Conservation (phyloP, 1,139 yeast genomes). For the Geotrichum citri-aurantii region DNA sequence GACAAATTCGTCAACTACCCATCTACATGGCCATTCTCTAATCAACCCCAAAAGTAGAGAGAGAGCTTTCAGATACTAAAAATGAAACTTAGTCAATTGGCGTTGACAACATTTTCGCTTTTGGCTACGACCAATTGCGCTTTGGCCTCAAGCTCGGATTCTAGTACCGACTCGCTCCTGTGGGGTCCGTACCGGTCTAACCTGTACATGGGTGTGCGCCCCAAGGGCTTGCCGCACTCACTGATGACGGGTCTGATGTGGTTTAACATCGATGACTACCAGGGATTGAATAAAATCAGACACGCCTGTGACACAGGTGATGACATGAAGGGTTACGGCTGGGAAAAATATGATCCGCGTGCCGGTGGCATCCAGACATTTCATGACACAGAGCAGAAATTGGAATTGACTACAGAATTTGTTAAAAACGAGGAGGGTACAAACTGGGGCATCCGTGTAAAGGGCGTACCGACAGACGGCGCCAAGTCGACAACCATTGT, state of each 20-base stretch:
- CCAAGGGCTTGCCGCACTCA: conserved; percentile 65
- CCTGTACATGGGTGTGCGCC: conserved; percentile 78
- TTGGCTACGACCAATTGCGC: background rate
- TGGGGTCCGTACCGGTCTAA: conserved; percentile 97
- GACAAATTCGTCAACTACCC: background rate
- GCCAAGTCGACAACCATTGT: conserved; percentile 50
- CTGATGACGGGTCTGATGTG: conserved; percentile 82
- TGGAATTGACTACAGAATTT: conserved; percentile 64
- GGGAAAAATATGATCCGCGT: conserved; percentile 85
- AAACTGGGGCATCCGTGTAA: conserved; percentile 71
- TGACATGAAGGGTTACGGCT: conserved; percentile 68
- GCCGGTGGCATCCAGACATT: conserved; percentile 78
- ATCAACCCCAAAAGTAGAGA: background rate
- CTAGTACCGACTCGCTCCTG: conserved; percentile 40
- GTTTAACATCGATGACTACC: conserved; percentile 62
- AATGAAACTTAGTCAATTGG: background rate
- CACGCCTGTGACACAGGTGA: conserved; percentile 78
- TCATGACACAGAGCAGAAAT: conserved; percentile 57
- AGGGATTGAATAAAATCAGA: conserved; percentile 58
- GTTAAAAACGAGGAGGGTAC: conserved; percentile 60
- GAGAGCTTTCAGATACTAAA: background rate
- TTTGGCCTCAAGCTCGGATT: background rate
- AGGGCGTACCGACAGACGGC: conserved; percentile 46
- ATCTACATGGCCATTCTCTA: background rate
- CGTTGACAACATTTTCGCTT: background rate